Evolutionary conservation across 2,329 filamentous ascomycete species (phyloP).

Genomic region (Aspergillus udagawae): DNA sequence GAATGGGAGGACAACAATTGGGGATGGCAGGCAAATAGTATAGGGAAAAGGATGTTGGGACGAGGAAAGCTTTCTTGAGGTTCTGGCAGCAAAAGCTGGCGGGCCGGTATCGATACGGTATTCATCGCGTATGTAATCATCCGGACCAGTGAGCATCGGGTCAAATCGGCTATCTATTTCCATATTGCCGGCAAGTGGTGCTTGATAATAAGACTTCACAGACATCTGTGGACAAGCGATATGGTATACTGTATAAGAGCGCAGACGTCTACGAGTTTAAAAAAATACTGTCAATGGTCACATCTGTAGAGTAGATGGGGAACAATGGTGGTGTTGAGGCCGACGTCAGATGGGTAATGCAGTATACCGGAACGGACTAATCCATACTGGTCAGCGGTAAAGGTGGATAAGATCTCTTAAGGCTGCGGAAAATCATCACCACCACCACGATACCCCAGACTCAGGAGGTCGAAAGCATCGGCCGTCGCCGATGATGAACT

Average conservation of each 20-base stretch:
- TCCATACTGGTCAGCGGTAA: conserved; percentile 3
- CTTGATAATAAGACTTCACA: background rate
- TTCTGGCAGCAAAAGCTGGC: conserved; percentile 21
- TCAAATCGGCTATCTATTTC: conserved; percentile 14
- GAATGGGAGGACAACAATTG: conserved; percentile 19
- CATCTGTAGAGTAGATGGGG: background rate
- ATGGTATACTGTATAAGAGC: background rate
- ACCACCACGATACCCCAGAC: background rate
- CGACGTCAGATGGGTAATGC: background rate
- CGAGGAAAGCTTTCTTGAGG: conserved; percentile 17
- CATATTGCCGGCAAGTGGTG: conserved; percentile 6
- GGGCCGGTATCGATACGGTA: conserved; percentile 21
- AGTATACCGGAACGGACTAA: background rate
- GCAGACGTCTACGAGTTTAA: background rate
- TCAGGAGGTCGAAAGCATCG: background rate
- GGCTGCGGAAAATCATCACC: background rate
- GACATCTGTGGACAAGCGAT: background rate
- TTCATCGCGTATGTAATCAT: conserved; percentile 16
- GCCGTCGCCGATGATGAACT: background rate
- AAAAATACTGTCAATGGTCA: background rate
- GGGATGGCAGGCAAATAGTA: conserved; percentile 8
- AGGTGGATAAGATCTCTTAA: conserved; percentile 7
- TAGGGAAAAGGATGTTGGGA: conserved; percentile 24
- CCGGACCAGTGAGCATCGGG: conserved; percentile 12
- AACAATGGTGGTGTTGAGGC: background rate